phyloP scores from a whole-genome alignment of 1,139 yeast species.

The Yamadazyma pseudoaaseri region DNA sequence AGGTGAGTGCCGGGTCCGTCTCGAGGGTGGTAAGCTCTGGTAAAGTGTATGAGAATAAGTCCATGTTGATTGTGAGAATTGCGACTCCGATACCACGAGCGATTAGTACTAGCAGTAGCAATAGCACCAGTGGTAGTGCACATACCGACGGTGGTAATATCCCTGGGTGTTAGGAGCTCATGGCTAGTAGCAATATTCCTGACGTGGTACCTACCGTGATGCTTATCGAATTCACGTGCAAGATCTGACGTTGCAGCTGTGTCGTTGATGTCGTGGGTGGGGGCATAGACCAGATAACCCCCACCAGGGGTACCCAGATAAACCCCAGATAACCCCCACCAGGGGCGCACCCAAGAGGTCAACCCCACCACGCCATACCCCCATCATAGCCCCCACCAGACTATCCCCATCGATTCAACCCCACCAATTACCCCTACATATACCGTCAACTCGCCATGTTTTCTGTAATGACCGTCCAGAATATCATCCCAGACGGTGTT shows the following conservation, averaged over 20 bases:
- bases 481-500: constrained; percentile 27
- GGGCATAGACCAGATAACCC: too few relatives aligned
- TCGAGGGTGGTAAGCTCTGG: constrained; percentile 19
- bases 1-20: constrained; percentile 16
- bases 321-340: not conserved
- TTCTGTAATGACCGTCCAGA: constrained; percentile 13
- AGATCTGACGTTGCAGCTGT: too few relatives aligned
- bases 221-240: too few relatives aligned
- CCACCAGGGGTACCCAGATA: not conserved
- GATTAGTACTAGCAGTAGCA: not conserved
- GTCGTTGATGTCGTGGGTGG: too few relatives aligned
- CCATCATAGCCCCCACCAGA: constrained; percentile 3
- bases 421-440: not conserved
- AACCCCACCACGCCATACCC: too few relatives aligned
- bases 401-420: not conserved
- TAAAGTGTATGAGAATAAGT: constrained; percentile 9
- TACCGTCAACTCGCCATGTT: constrained; percentile 1
- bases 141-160: too few relatives aligned
- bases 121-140: too few relatives aligned
- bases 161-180: too few relatives aligned
- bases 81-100: too few relatives aligned
- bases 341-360: too few relatives aligned
- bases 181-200: too few relatives aligned
- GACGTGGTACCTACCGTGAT: too few relatives aligned
- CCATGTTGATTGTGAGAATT: not conserved